A percentile compares a stretch with the other conserved stretches of the same genome.
Evolutionary conservation across 768 basidiomycete genomes (phyloP).

Genomic region (Pisolithus marmoratus): DNA sequence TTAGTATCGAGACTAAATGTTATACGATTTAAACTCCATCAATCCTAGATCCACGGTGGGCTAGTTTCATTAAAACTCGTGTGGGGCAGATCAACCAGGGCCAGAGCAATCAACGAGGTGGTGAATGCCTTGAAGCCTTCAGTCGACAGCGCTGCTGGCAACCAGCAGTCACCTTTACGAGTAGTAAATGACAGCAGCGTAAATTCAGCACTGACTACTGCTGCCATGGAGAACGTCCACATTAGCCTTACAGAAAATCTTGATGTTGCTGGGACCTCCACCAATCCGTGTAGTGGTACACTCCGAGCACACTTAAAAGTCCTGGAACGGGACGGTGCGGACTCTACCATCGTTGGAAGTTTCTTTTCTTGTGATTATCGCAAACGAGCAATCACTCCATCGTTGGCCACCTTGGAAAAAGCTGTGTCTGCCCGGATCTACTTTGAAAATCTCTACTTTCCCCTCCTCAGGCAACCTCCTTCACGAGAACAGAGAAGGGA

Average conservation of each 20-base stretch:
- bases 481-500: slow-evolving; percentile 79
- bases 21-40: slow-evolving; percentile 17
- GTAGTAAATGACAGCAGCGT: slow-evolving; percentile 78
- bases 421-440: slow-evolving; percentile 89
- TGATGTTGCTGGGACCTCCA: slow-evolving; percentile 53
- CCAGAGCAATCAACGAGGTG: slow-evolving; percentile 70
- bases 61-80: slow-evolving; percentile 77
- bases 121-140: slow-evolving; percentile 64
- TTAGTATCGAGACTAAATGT: slow-evolving; percentile 32
- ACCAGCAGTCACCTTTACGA: slow-evolving; percentile 50
- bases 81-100: slow-evolving; percentile 63
- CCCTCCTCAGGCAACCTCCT: slow-evolving; percentile 75
- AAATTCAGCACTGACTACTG: slow-evolving; percentile 66
- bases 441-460: slow-evolving; percentile 90
- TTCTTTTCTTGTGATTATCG: slow-evolving; percentile 31
- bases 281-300: slow-evolving; percentile 53
- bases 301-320: slow-evolving; percentile 63
- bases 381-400: slow-evolving; percentile 68
- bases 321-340: slow-evolving; percentile 51
- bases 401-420: slow-evolving; percentile 87
- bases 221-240: slow-evolving; percentile 63
- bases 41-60: slow-evolving; percentile 78
- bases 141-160: slow-evolving; percentile 28
- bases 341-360: slow-evolving; percentile 14
- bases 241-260: slow-evolving; percentile 44